Percentiles rank a stretch among this genome's conserved stretches.
phyloP scores from a whole-genome alignment of 176 grass and related monocot genomes.

The Elaeis guineensis region DNA sequence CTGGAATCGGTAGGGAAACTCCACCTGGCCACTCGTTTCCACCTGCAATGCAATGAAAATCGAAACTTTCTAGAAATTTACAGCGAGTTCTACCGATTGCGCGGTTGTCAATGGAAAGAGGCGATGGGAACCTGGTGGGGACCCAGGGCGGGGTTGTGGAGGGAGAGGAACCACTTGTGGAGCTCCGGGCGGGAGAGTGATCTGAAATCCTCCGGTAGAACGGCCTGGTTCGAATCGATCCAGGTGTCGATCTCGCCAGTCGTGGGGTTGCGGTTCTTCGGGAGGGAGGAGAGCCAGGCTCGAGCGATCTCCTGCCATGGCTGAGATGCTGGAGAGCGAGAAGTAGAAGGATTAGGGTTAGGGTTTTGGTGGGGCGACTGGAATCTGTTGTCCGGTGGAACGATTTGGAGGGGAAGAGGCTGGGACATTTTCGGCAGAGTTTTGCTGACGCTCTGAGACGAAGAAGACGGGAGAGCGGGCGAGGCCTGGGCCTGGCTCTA shows the following conservation, averaged over 20 bases:
- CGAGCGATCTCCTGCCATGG: constrained; percentile 41
- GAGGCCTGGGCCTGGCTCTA: no score
- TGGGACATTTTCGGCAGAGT: neutral
- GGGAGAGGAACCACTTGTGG: constrained; percentile 53
- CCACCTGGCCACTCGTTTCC: constrained; percentile 47
- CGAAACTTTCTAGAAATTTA: neutral
- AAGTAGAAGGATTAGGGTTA: neutral
- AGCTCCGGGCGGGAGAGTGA: constrained; percentile 58
- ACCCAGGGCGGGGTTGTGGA: neutral
- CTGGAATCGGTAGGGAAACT: constrained; percentile 87
- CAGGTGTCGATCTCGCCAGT: constrained; percentile 50
- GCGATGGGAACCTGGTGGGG: constrained; percentile 24
- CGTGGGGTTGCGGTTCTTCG: constrained; percentile 37
- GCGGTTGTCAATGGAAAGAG: neutral
- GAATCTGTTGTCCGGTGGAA: neutral
- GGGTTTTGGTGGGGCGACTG: neutral
- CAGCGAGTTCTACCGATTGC: no score
- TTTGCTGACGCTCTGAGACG: neutral
- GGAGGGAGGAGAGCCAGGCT: constrained; percentile 58
- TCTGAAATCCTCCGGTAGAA: constrained; percentile 14
- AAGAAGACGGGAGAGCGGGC: no score
- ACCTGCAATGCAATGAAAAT: constrained; percentile 24
- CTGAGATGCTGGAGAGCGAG: constrained; percentile 21
- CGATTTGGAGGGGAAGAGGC: constrained; percentile 26
- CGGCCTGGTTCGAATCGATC: constrained; percentile 49